phyloP scores from a whole-genome alignment of 2,329 filamentous ascomycete species.

The Capronia americana region DNA sequence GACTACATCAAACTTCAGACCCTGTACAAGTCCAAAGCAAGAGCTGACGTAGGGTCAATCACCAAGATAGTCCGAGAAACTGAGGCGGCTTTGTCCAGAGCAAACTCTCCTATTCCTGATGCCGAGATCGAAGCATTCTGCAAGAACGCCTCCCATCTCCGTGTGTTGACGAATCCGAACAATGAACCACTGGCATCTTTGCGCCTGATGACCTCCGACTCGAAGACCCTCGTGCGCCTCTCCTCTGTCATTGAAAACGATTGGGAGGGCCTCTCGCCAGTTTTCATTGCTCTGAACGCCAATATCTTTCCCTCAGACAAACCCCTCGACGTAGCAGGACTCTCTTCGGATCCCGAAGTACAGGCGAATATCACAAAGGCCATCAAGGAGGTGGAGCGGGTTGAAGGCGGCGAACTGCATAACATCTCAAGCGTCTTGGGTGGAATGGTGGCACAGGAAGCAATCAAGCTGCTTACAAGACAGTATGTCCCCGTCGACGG shows the following conservation, averaged over 20 bases:
- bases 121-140: conserved; percentile 89
- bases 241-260: conserved; percentile 48
- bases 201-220: conserved; percentile 28
- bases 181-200: conserved; percentile 43
- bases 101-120: conserved; percentile 59
- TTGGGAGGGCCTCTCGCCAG: conserved; percentile 66
- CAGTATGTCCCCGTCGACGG: conserved; percentile 71
- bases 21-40: conserved; percentile 89
- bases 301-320: conserved; percentile 42
- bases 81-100: conserved; percentile 57
- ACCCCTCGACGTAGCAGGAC: conserved; percentile 43
- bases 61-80: conserved; percentile 66
- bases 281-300: conserved; percentile 70
- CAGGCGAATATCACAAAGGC: conserved; percentile 58
- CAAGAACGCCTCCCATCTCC: conserved; percentile 92
- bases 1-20: conserved; percentile 91
- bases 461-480: conserved; percentile 79
- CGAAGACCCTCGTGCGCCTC: conserved; percentile 29
- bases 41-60: conserved; percentile 77
- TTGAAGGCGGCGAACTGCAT: conserved; percentile 84
- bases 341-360: conserved; percentile 49
- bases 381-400: conserved; percentile 73
- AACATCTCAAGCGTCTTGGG: conserved; percentile 88
- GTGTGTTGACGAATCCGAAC: conserved; percentile 73
- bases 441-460: conserved; percentile 94